Percentiles rank a stretch among this genome's conserved stretches.
These are phyloP conservation scores for Didymella exigua DNA, from an alignment of 2,329 filamentous ascomycete genomes.

Conservation along the genomic window DNA sequence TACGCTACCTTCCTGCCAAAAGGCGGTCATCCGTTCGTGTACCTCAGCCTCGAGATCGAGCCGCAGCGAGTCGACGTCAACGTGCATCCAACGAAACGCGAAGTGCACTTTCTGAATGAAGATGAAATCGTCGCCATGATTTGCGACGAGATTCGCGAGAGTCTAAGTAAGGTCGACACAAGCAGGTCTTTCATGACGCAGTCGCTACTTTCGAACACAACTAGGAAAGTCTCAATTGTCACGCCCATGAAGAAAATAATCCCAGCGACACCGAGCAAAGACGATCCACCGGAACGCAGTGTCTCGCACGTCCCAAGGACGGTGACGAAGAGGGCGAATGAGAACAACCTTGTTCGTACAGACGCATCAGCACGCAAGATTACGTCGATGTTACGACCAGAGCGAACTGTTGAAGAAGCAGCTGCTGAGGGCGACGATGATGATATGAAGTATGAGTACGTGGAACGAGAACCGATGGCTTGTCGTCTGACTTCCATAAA, in stretches of 20 bases:
- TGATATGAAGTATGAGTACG: conserved; percentile 71
- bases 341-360: conserved; percentile 89
- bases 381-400: conserved; percentile 86
- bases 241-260: conserved; percentile 47
- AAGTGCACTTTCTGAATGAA: conserved; percentile 97
- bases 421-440: conserved; percentile 52
- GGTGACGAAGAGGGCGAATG: conserved; percentile 61
- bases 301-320: conserved; percentile 37
- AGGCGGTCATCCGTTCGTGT: conserved; percentile 90
- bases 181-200: conserved; percentile 95
- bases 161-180: conserved; percentile 85
- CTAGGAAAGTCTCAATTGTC: conserved; percentile 47
- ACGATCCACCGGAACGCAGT: conserved; percentile 32
- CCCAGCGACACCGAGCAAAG: conserved; percentile 23
- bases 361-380: conserved; percentile 91
- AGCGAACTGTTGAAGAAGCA: conserved; percentile 44
- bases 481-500: conserved; percentile 86
- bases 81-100: conserved; percentile 93
- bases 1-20: conserved; percentile 90
- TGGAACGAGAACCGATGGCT: conserved; percentile 69
- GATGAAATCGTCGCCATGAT: conserved; percentile 92
- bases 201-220: conserved; percentile 68
- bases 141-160: conserved; percentile 77
- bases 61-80: conserved; percentile 94
- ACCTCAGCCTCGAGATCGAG: conserved; percentile 90